Percentiles rank a stretch among this genome's conserved stretches.
Evolutionary conservation across 2,329 filamentous ascomycete genomes (phyloP).

Genomic region (Fusarium sp.): DNA sequence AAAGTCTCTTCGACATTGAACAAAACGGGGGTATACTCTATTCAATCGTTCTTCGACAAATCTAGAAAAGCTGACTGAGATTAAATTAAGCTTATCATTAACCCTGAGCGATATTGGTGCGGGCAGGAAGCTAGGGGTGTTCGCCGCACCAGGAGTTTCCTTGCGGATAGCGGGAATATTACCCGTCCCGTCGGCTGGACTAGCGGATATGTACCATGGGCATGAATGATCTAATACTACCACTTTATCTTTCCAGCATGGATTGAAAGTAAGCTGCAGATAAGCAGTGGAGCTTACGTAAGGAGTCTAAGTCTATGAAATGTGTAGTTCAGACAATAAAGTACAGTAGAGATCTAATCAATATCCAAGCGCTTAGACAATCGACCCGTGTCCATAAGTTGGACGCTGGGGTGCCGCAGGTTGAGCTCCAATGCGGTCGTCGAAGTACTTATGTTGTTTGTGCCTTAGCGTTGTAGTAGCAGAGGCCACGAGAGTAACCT

Average conservation of each 20-base stretch:
- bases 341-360: not conserved
- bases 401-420: not conserved
- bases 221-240: not conserved
- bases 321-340: not conserved
- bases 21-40: too few relatives aligned
- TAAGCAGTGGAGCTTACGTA: rapidly evolving
- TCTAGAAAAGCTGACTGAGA: not conserved
- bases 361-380: not conserved
- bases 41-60: not conserved
- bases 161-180: not conserved
- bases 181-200: not conserved
- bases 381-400: too few relatives aligned
- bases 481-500: not conserved
- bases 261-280: not conserved
- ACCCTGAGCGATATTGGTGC: too few relatives aligned
- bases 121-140: not conserved
- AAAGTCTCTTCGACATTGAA: not conserved
- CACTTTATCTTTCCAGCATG: not conserved
- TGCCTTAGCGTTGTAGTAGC: too few relatives aligned
- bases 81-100: not conserved
- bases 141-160: not conserved
- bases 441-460: not conserved
- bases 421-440: not conserved
- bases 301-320: rapidly evolving
- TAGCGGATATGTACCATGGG: not conserved